phyloP scores from a whole-genome alignment of 805 yeast genomes.

The Hanseniaspora lindneri region DNA sequence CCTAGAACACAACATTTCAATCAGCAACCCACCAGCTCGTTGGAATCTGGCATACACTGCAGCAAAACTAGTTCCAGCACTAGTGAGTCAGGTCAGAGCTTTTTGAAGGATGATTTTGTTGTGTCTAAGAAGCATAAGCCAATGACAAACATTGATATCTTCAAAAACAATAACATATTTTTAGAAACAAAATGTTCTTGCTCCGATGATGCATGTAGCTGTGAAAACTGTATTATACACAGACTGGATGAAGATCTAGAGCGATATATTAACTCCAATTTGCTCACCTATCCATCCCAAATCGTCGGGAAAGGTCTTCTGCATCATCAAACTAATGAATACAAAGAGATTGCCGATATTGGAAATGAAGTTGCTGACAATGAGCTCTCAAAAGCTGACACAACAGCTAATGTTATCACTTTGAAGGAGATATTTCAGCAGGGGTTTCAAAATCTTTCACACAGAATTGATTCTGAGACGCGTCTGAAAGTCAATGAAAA shows the following conservation, averaged over 20 bases:
- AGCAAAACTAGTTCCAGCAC: no score
- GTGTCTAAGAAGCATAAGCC: slow-evolving; percentile 5
- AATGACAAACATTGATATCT: slow-evolving; percentile 21
- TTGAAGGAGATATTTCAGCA: slow-evolving; percentile 4
- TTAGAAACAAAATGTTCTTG: slow-evolving; percentile 29
- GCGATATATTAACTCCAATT: slow-evolving; percentile 23
- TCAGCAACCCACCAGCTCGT: not conserved
- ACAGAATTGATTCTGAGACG: not conserved
- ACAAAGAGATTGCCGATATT: no score
- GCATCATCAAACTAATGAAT: not conserved
- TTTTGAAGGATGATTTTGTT: not conserved
- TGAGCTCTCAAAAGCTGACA: slow-evolving; percentile 10
- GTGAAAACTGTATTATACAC: slow-evolving; percentile 29
- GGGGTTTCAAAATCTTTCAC: not conserved
- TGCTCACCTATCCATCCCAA: not conserved
- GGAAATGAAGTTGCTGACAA: slow-evolving; percentile 24
- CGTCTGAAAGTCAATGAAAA: not conserved
- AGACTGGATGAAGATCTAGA: slow-evolving; percentile 28
- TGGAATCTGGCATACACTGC: not conserved
- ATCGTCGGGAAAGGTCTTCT: not conserved
- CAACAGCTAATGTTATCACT: not conserved
- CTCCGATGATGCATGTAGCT: slow-evolving; percentile 23
- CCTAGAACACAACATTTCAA: not conserved
- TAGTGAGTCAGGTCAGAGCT: slow-evolving; percentile 22
- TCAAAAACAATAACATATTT: slow-evolving; percentile 27